Evolutionary conservation across 345 rosid genomes (phyloP), one percentile per base, ranked within the genome.

Genomic region (Acer yangbiense): DNA sequence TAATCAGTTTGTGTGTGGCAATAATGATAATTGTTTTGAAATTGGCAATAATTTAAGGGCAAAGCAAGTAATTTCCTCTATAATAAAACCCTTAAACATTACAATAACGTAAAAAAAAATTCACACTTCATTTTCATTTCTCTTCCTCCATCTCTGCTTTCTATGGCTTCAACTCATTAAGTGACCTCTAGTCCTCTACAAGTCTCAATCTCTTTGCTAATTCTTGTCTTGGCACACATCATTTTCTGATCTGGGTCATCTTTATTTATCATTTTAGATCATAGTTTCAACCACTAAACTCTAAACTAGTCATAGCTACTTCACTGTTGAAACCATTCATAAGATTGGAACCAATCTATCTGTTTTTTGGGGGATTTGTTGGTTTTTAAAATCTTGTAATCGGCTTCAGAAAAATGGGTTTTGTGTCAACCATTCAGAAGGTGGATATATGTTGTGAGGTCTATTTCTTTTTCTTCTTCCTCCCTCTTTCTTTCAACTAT

Each of bases 371-470:
- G 43, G 58, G 16, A 35, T 35, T 77, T 68, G 69, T 35, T 39
- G 14, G 61, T 69, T 77, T 58, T 74, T 78, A 43, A 72, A 80
- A 79, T 69, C 77, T 43, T 64, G 2, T 16, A 60, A 66, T 73
- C 68, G 61, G 82, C 72, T 82, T 71, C 77, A 71, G 27, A 64
- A 8, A 58, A 23, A 17, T 60, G 79, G 76, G 66, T 71, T 76
- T 70, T 69, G 74, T 70, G 48, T 69, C 55, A 71, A 64, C 68
- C 79, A 77, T 77, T 69, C 83, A 79, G 65, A 48, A 61, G 58
- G 39, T 35, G 67, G 83, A 55, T 71, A 64, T 41, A 35, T 75
- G 65, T 55, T 79, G 1, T 66, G 6, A 83, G 85, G 86, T 85
- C 65, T 44, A 83, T 35, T 35, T 35, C 39, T 5, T 35, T 35